Base-by-base conservation (phyloP, 1,139 yeast species). In the Hyphopichia wangnamkhiaoensis region DNA sequence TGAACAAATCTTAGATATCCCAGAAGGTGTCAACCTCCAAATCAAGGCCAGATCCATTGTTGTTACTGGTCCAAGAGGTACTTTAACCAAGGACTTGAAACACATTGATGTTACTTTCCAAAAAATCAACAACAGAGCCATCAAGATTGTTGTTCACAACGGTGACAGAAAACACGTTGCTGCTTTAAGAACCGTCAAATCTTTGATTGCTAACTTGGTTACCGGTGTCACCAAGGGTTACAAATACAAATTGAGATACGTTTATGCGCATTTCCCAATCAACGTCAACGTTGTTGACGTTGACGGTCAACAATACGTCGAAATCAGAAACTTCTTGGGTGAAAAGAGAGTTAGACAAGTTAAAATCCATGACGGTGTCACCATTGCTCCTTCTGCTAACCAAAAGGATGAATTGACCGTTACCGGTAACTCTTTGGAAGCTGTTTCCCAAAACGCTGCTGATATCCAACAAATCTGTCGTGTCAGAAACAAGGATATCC, bases 121-220 rank as follows among this genome's bases (percentile, higher is more conserved):
- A 58, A 89, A 91, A 81, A 65, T 86, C 55, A 72, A 73, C 68
- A 74, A 80, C 75, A 76, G 68, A 53, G 82, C 82, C 61, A 78
- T 94, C 76, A 86, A 84, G 79, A 82, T 93, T 67, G 79, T 90
- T 61, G 96, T 94, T 55, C 95, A 88, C 86, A 89, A 91, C 72
- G 98, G 98, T 79, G 96, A 89, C 87, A 90, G 98, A 84, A 93
- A 93, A 84, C 98, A 93, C 79, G 98, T 93, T 73, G 99, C 99
- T 71, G 89, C 97, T 68, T 82, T 93, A 72, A 91, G 98, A 83
- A 93, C 98, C 52, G 98, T 93, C 74, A 90, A 90, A 80, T 88
- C 98, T 58, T 79, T 93, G 68, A 80, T 93, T 63, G 71, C 89
- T 68, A 93, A 94, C 89, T 75, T 93, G 83, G 76, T 93, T 78